Evolutionary conservation across 768 basidiomycete genomes (phyloP).

Genomic region (Serendipita sp.): DNA sequence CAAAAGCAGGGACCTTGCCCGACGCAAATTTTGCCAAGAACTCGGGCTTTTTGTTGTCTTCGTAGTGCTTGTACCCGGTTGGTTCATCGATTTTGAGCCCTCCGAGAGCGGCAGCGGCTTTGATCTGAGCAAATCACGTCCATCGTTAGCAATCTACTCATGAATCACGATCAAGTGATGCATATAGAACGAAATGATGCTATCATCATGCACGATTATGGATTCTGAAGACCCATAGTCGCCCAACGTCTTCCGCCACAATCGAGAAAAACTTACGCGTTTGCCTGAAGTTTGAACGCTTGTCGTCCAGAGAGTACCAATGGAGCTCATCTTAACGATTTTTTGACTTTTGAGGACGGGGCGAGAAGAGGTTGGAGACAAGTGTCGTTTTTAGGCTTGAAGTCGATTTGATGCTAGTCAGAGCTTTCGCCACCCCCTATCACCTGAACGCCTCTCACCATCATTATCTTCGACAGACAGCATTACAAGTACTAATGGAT

Average conservation of each 20-base stretch:
- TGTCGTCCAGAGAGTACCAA: constrained; percentile 48
- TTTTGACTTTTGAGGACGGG: background rate
- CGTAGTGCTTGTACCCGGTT: constrained; percentile 38
- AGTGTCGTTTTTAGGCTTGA: background rate
- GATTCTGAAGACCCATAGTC: background rate
- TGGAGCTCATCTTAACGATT: constrained; percentile 33
- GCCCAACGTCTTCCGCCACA: background rate
- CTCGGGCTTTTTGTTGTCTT: constrained; percentile 55
- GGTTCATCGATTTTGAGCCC: constrained; percentile 43
- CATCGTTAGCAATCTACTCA: constrained; percentile 1
- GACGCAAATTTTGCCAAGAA: constrained; percentile 61
- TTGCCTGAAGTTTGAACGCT: constrained; percentile 29
- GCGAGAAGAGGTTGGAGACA: background rate
- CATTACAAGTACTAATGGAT: too few relatives aligned
- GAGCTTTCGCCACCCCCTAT: background rate
- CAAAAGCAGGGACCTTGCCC: constrained; percentile 76
- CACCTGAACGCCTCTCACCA: too few relatives aligned
- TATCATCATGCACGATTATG: background rate
- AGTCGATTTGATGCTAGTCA: background rate
- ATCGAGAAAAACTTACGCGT: constrained; percentile 28
- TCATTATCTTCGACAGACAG: too few relatives aligned
- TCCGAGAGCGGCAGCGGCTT: constrained; percentile 42
- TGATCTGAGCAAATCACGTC: constrained; percentile 23
- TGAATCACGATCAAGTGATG: background rate
- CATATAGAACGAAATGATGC: background rate